Base-by-base conservation (phyloP, 768 basidiomycete genomes). In the Lactifluus hygrophoroides region DNA sequence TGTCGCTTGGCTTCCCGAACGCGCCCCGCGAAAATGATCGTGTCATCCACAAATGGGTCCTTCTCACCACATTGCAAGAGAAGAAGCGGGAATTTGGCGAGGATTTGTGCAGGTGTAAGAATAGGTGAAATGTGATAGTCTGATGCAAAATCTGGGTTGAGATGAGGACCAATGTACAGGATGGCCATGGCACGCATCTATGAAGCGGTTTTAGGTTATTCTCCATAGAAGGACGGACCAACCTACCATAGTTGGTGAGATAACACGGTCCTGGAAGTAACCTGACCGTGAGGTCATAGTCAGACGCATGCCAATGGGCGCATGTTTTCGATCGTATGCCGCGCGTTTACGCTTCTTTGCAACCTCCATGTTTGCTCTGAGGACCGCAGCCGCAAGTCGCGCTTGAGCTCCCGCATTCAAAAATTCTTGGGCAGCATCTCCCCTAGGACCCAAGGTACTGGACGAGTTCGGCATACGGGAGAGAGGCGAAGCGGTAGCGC, bases 141-240 rank as follows among this genome's bases (percentile, higher is more conserved):
- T 17, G 87, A 88, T 55, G 84, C 82, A 69, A 99, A 94, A 71
- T 98, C 94, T 7, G 96, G 96, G 69, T 92, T 88, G 51, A 85
- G 86, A 67, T 90, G 83, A 1, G 96, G 95, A 1, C 95, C 95
- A 58, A 99, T 88, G 73, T 96, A 96, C 62, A 95, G 74, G 68
- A 96, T 94, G 3, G 95, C 95, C 96, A 99, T 99, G 0, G 95
- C 94, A 35, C 96, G 90, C 92, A 97, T 97, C 95, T 98, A 66
- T 46, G 21, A 59, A 25, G 30, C 38, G 35, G 42, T 37, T 54
- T 16, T 5, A 58, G 40, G 28, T 30, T 21, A 37, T 56, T 51
- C 45, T n/a, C 21, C 28, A 38, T 52, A 58, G 46, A 42, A 27
- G 19, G 53, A 35, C 44, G 27, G 19, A 51, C 30, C 21, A 64